Conservation (phyloP, 2,329 filamentous ascomycete genomes). For the Alternaria incomplexa region DNA sequence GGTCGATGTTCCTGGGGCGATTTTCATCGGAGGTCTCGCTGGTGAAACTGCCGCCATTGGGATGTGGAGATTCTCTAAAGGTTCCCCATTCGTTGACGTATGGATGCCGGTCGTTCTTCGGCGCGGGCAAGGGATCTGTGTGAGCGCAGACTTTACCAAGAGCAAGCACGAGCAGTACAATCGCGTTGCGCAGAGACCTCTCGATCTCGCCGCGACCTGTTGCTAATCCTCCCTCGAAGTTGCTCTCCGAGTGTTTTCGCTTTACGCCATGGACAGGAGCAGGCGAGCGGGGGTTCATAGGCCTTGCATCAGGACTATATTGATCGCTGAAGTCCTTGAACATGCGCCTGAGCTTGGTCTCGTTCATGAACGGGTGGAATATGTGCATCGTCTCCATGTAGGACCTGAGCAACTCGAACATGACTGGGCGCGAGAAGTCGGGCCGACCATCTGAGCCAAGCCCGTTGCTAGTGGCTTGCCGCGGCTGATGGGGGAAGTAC, state of each 20-base stretch:
- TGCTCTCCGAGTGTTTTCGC: conserved; percentile 43
- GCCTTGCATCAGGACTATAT: conserved; percentile 41
- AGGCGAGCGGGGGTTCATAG: conserved; percentile 31
- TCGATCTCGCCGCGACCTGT: conserved; percentile 33
- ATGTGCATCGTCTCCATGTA: conserved; percentile 67
- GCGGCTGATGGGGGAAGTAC: conserved; percentile 30
- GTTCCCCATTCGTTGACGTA: conserved; percentile 30
- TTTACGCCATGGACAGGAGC: conserved; percentile 28
- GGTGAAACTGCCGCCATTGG: conserved; percentile 46
- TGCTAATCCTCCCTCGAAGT: conserved; percentile 33
- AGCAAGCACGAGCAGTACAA: conserved; percentile 82
- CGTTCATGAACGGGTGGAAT: conserved; percentile 69
- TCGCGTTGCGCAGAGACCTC: conserved; percentile 64
- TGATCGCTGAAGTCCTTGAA: conserved; percentile 55
- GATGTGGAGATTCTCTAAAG: conserved; percentile 44
- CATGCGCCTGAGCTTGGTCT: conserved; percentile 58
- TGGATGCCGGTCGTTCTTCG: conserved; percentile 58
- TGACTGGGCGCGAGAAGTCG: conserved; percentile 59
- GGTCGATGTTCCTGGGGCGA: conserved; percentile 72
- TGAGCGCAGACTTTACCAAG: conserved; percentile 80
- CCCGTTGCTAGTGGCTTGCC: conserved; percentile 49
- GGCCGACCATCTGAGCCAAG: conserved; percentile 60
- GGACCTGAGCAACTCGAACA: conserved; percentile 59
- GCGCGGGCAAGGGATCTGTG: conserved; percentile 56
- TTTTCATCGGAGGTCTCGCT: conserved; percentile 33